A percentile compares a stretch with the other conserved stretches of the same genome.
These are phyloP conservation scores for Leccinum subtestaceum DNA, from an alignment of 768 basidiomycete species.

Conservation along the genomic window DNA sequence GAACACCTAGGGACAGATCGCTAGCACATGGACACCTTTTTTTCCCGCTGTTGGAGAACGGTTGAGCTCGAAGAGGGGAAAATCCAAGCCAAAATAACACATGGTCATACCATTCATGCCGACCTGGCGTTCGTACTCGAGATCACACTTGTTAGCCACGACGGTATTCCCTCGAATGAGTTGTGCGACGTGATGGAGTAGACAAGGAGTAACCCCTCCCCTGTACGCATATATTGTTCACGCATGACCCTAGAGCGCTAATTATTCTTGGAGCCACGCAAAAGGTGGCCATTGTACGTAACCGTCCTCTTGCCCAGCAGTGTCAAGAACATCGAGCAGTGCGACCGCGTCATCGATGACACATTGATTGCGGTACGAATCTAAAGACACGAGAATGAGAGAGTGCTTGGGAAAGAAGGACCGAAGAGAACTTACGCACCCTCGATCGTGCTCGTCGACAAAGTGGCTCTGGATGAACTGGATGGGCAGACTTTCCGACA, in stretches of 20 bases:
- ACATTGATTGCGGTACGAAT: conserved; percentile 96
- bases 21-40: conserved; percentile 39
- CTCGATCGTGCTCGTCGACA: conserved; percentile 92
- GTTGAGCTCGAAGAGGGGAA: neutral
- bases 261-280: conserved; percentile 3
- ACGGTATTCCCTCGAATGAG: conserved; percentile 98
- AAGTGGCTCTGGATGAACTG: conserved; percentile 93
- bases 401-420: neutral
- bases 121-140: conserved; percentile 95
- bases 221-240: conserved; percentile 98
- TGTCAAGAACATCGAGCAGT: conserved; percentile 93
- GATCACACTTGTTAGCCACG: conserved; percentile 97
- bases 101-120: conserved; percentile 78
- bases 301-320: conserved; percentile 97
- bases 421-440: conserved; percentile 39
- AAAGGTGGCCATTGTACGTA: conserved; percentile 37
- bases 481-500: conserved; percentile 82
- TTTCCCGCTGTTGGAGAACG: no score
- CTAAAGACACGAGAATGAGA: conserved; percentile 36
- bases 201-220: conserved; percentile 95
- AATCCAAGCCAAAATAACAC: neutral
- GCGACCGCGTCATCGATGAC: conserved; percentile 98
- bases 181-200: conserved; percentile 98
- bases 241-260: conserved; percentile 78
- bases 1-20: conserved; percentile 59